Conservation (phyloP, 805 yeast genomes). For the Yamadazyma tumulicola region DNA sequence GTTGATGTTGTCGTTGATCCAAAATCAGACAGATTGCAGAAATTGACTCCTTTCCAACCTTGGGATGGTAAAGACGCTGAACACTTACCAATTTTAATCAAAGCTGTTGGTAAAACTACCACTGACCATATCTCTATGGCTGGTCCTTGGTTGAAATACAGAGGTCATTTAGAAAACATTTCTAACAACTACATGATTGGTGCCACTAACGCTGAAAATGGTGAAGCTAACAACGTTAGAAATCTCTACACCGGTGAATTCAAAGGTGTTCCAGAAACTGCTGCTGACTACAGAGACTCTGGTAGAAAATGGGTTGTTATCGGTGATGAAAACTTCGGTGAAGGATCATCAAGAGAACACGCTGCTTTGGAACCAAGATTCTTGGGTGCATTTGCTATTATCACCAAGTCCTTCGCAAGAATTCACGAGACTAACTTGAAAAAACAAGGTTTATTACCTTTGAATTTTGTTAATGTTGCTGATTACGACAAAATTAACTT, state of each 20-base stretch:
- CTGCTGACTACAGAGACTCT: conserved; percentile 88
- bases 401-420: conserved; percentile 97
- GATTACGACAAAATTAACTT: conserved; percentile 94
- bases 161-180: conserved; percentile 98
- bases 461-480: conserved; percentile 83
- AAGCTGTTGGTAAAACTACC: conserved; percentile 96
- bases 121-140: conserved; percentile 99
- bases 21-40: conserved; percentile 93
- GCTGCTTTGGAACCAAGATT: conserved; percentile 99
- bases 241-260: conserved; percentile 89
- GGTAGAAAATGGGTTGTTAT: conserved; percentile 95
- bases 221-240: conserved; percentile 86
- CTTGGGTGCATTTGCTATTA: conserved; percentile 97
- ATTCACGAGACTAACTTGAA: conserved; percentile 99
- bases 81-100: conserved; percentile 89
- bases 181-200: conserved; percentile 99
- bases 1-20: conserved; percentile 80
- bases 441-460: conserved; percentile 98
- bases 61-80: conserved; percentile 96
- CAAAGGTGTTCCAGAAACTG: conserved; percentile 96
- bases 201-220: conserved; percentile 95
- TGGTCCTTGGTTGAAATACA: conserved; percentile 99
- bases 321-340: conserved; percentile 99
- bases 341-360: conserved; percentile 99
- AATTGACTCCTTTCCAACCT: conserved; percentile 86